A percentile compares a stretch with the other conserved stretches of the same genome.
These are phyloP conservation scores for Saccharomycopsis fodiens DNA, from an alignment of 805 yeast species.

Conservation along the genomic window DNA sequence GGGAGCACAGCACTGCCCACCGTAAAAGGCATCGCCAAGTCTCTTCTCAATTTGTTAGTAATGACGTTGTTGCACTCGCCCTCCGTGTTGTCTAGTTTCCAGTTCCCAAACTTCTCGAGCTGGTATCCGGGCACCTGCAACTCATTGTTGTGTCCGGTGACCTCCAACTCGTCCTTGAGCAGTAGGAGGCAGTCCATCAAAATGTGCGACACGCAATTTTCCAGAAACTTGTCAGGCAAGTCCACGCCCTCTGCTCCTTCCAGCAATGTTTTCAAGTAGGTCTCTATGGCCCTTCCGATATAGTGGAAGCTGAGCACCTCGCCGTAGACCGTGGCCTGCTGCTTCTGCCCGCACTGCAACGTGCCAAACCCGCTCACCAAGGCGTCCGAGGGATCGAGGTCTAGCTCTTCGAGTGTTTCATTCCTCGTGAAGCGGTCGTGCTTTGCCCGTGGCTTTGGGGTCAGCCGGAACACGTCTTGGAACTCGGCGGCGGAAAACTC, in stretches of 20 bases:
- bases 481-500: background rate
- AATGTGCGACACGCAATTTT: conserved; percentile 5
- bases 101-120: conserved; percentile 9
- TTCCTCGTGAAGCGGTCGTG: background rate
- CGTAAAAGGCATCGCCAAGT: conserved; percentile 4
- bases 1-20: background rate
- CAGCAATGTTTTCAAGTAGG: too few relatives aligned
- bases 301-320: background rate
- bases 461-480: background rate
- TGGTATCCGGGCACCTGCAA: conserved; percentile 10
- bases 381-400: conserved; percentile 2
- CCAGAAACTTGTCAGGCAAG: too few relatives aligned
- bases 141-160: background rate
- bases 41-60: conserved; percentile 8
- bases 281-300: background rate
- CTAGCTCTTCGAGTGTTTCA: background rate
- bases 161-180: background rate
- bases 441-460: background rate
- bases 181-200: conserved; percentile 5
- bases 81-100: conserved; percentile 11
- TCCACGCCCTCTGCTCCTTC: too few relatives aligned
- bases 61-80: conserved; percentile 10
- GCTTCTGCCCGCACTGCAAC: background rate
- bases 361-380: background rate
- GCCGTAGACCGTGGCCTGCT: background rate